A percentile compares a stretch with the other conserved stretches of the same genome.
Evolutionary conservation across 2,329 filamentous ascomycete genomes (phyloP).

Genomic region (Tricladium varicosporioides): DNA sequence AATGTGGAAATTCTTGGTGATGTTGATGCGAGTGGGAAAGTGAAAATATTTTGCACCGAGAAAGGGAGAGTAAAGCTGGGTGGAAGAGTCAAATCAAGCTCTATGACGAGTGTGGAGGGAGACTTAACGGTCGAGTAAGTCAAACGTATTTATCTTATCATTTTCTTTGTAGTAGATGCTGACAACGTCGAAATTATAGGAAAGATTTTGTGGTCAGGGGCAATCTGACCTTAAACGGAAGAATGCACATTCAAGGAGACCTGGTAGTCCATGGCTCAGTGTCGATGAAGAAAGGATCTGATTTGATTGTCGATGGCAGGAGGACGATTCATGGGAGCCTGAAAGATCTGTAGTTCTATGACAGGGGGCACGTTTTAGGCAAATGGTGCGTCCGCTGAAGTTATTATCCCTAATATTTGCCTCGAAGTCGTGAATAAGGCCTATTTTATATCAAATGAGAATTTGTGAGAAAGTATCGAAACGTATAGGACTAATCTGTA

Average conservation of each 20-base stretch:
- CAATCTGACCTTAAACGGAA: slow-evolving; percentile 19
- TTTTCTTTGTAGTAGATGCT: not conserved
- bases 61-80: slow-evolving; percentile 15
- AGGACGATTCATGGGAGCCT: slow-evolving; percentile 12
- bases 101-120: slow-evolving; percentile 17
- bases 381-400: too few relatives aligned
- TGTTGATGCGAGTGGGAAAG: slow-evolving; percentile 18
- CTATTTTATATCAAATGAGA: too few relatives aligned
- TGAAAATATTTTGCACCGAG: slow-evolving; percentile 6
- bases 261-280: slow-evolving; percentile 23
- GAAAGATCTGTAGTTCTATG: not conserved
- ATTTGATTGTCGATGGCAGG: slow-evolving; percentile 24
- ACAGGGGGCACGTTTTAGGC: too few relatives aligned
- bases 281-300: slow-evolving; percentile 14
- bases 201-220: slow-evolving; percentile 13
- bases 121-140: slow-evolving; percentile 20
- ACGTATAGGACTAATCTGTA: too few relatives aligned
- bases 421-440: too few relatives aligned
- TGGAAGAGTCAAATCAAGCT: slow-evolving; percentile 10
- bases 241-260: slow-evolving; percentile 22
- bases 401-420: too few relatives aligned
- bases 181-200: slow-evolving; percentile 1
- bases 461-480: too few relatives aligned
- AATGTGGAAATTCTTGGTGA: slow-evolving; percentile 14
- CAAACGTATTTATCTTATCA: not conserved